A percentile compares a stretch with the other conserved stretches of the same genome.
phyloP scores from a whole-genome alignment of 805 yeast genomes.

The Clavispora fructus region DNA sequence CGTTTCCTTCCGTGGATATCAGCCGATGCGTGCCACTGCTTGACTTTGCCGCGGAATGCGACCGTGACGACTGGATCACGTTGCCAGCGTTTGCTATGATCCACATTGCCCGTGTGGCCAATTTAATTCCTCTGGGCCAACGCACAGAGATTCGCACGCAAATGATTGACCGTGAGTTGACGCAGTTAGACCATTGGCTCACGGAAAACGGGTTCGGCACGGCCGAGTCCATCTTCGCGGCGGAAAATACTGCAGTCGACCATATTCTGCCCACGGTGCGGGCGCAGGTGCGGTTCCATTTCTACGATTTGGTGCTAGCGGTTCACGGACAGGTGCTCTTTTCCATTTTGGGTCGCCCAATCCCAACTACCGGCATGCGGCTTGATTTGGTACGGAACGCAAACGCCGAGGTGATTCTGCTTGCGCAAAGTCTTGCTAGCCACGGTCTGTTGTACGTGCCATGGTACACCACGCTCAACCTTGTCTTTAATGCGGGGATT shows the following conservation, averaged over 20 bases:
- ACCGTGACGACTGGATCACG: conserved; percentile 46
- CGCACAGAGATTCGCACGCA: not conserved
- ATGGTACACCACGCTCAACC: conserved; percentile 47
- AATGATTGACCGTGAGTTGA: conserved; percentile 25
- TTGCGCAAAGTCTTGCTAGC: not conserved
- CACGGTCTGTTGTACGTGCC: conserved; percentile 35
- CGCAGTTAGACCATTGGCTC: conserved; percentile 27
- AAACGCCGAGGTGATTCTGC: conserved; percentile 24
- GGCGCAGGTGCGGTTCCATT: conserved; percentile 35
- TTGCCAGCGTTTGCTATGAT: conserved; percentile 42
- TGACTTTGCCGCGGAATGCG: conserved; percentile 23
- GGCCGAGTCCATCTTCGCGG: conserved; percentile 12
- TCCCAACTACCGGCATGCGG: conserved; percentile 26
- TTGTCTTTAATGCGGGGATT: conserved; percentile 42
- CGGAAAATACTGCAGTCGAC: not conserved
- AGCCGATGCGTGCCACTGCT: conserved; percentile 26
- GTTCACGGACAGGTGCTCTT: conserved; percentile 33
- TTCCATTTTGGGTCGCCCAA: conserved; percentile 28
- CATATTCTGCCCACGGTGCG: conserved; percentile 19
- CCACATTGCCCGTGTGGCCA: conserved; percentile 37
- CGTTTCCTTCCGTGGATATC: conserved; percentile 31
- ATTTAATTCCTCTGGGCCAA: conserved; percentile 24
- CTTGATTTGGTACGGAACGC: conserved; percentile 26
- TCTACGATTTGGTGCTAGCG: conserved; percentile 30
- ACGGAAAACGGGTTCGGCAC: conserved; percentile 30